Base-by-base conservation (phyloP, 352 stramenopile species). In the Globisporangium sylvaticum region DNA sequence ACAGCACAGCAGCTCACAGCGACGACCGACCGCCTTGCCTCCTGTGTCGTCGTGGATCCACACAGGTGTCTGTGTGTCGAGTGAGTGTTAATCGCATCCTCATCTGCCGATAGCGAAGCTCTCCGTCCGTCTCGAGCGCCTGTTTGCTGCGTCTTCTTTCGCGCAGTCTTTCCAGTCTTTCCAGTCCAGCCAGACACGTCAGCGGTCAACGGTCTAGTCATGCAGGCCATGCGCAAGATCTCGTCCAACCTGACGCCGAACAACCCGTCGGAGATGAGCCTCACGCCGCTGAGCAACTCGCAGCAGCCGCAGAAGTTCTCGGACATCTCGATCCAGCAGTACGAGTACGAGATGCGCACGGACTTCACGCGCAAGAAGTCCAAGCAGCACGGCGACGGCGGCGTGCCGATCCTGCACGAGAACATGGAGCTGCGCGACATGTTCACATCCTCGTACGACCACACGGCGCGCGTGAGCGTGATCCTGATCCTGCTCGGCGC, bases 401-500 rank as follows among this genome's bases (percentile, higher is more conserved):
- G 27, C 27, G 20, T 18, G n/a, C 39, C 54, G 5, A 12, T 55
- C 14, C 58, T 70, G 24, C 65, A 65, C 58, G 59, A 60, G 39
- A 62, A 68, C 39, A 53, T 66, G 24, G 65, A 65, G 18, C 48
- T 70, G 25, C 60, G 54, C 31, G 65, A 70, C 32, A 70, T 70
- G 65, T 59, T 70, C 44, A 61, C 53, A 37, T 65, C 60, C 8
- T 14, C 65, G 37, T 66, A 70, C 25, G 37, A 62, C 58, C 52
- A 62, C 58, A 66, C 25, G n/a, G 50, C 65, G 65, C 39, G 39
- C 48, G 65, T 70, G 58, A 70, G 53, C 58, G 68, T 67, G 22
- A 18, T 72, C 9, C 37, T 72, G 3, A 62, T 79, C 27, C 22
- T 80, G 37, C 22, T 76, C 24, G 63, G 65, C 22, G 66, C 44